Evolutionary conservation across 2,329 filamentous ascomycete species (phyloP).

Genomic region (Talaromyces sp.): DNA sequence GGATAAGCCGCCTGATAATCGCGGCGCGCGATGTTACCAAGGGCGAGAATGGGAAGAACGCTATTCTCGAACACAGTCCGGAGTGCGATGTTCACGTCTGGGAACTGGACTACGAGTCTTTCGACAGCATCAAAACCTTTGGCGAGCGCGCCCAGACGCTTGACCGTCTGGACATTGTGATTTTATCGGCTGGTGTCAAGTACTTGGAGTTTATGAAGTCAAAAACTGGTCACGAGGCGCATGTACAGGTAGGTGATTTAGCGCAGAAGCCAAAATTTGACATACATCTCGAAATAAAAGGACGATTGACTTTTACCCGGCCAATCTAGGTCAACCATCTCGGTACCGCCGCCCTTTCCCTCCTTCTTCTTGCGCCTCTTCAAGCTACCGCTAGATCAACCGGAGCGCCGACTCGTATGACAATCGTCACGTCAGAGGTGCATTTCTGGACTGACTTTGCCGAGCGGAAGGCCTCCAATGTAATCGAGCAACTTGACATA

Average conservation of each 20-base stretch:
- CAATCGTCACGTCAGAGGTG: constrained; percentile 4
- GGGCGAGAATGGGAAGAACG: not conserved
- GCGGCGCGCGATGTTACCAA: not conserved
- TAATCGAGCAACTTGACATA: constrained; percentile 36
- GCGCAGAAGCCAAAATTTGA: not conserved
- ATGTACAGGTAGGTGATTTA: constrained; percentile 20
- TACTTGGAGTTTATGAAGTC: not conserved
- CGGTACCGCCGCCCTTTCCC: not conserved
- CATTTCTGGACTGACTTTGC: not conserved
- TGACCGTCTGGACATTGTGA: not conserved
- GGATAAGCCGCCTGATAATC: not conserved
- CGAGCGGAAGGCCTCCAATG: constrained; percentile 25
- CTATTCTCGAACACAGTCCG: not conserved
- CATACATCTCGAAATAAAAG: not conserved
- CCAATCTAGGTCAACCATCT: not conserved
- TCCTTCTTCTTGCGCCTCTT: not conserved
- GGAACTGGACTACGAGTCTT: constrained; percentile 29
- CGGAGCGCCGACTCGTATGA: not conserved
- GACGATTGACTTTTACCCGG: not conserved
- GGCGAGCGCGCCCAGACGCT: constrained; percentile 26
- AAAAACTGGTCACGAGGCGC: constrained; percentile 21
- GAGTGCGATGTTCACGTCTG: constrained; percentile 18
- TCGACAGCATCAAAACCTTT: constrained; percentile 31
- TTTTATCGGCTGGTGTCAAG: not conserved
- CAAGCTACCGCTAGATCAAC: not conserved